A percentile compares a stretch with the other conserved stretches of the same genome.
phyloP scores from a whole-genome alignment of 768 basidiomycete species.

The Psilocybe cubensis region DNA sequence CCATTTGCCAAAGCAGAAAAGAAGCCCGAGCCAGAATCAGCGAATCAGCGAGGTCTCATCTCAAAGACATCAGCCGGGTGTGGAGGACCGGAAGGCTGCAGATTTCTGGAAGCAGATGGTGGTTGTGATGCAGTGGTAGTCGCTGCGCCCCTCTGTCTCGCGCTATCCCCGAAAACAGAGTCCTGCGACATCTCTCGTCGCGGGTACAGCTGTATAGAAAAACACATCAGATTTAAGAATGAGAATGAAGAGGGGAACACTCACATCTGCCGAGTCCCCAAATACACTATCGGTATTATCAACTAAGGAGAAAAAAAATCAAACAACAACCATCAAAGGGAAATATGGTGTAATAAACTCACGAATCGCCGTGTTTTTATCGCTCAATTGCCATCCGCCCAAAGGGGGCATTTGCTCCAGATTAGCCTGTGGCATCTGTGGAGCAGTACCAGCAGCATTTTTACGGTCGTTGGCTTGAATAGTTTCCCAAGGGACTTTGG shows the following conservation, averaged over 20 bases:
- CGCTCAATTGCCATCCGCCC: constrained; percentile 55
- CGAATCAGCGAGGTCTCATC: constrained; percentile 31
- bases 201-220: constrained; percentile 39
- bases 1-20: too few relatives aligned
- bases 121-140: constrained; percentile 12
- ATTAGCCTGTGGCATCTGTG: constrained; percentile 19
- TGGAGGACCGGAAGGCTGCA: constrained; percentile 15
- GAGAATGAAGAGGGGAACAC: too few relatives aligned
- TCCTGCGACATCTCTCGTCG: constrained; percentile 29
- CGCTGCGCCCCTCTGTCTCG: constrained; percentile 10
- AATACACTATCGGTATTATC: constrained; percentile 49
- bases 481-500: constrained; percentile 74
- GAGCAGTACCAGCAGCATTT: constrained; percentile 29
- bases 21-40: constrained; percentile 5
- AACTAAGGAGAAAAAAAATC: constrained; percentile 27
- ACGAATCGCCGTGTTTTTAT: constrained; percentile 55
- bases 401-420: constrained; percentile 31
- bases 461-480: constrained; percentile 46
- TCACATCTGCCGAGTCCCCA: constrained; percentile 36
- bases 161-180: constrained; percentile 14
- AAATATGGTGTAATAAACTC: constrained; percentile 19
- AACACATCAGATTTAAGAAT: too few relatives aligned
- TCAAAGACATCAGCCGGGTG: constrained; percentile 33
- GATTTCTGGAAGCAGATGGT: constrained; percentile 13
- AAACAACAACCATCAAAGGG: background rate